Conservation (phyloP, 331 rosid species). For the Malus hybrid region DNA sequence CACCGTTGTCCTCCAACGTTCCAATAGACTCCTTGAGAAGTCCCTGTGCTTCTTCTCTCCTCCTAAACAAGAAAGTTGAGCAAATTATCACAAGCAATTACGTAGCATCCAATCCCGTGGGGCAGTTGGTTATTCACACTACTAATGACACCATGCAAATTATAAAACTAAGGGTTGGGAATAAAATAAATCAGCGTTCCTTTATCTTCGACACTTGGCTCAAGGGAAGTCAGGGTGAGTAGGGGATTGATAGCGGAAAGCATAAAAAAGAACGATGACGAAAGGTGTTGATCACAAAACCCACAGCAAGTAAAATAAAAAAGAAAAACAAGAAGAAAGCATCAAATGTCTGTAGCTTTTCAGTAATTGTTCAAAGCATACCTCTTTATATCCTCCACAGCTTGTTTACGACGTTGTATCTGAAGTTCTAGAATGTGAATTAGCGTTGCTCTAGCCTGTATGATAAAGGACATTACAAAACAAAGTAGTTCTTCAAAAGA, state of each 20-base stretch:
- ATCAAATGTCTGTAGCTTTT: neutral
- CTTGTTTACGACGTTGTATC: slow-evolving; percentile 80
- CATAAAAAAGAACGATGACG: neutral
- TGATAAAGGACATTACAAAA: slow-evolving; percentile 3
- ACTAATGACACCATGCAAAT: no score
- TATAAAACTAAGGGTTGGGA: no score
- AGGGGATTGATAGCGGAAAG: neutral
- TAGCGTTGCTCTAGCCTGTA: slow-evolving; percentile 81
- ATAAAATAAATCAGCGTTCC: neutral
- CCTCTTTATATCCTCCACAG: slow-evolving; percentile 94
- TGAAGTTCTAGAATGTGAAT: slow-evolving; percentile 86
- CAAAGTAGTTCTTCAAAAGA: neutral
- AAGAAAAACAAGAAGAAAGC: neutral
- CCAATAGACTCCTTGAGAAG: slow-evolving; percentile 73
- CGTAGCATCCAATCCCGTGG: neutral
- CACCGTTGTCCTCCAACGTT: slow-evolving; percentile 50
- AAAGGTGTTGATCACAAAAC: neutral
- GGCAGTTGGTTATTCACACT: no score
- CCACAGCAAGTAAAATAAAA: neutral
- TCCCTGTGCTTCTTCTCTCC: slow-evolving; percentile 79
- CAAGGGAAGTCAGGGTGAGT: neutral
- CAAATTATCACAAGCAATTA: neutral
- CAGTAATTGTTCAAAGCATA: slow-evolving; percentile 13
- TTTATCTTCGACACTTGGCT: neutral
- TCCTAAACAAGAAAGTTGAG: slow-evolving; percentile 30